Evolutionary conservation across 179 eudicot genomes (phyloP).

Genomic region (Actinidia chinensis): DNA sequence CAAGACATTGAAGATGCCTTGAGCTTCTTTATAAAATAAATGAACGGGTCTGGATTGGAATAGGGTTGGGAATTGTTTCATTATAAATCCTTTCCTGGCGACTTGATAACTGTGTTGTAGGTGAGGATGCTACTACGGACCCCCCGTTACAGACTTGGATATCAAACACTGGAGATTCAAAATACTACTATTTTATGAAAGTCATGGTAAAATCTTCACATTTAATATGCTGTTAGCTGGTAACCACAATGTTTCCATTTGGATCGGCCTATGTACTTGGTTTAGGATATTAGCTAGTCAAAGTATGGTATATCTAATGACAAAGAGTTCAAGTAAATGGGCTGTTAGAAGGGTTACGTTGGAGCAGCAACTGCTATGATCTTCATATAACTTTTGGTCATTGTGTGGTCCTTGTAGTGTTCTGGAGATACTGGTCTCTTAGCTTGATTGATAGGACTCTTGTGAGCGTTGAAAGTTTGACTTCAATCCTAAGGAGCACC

Average conservation of each 20-base stretch:
- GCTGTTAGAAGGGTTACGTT: slow-evolving; percentile 1
- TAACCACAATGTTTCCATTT: slow-evolving; percentile 98
- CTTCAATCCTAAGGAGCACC: slow-evolving; percentile 94
- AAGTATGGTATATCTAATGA: slow-evolving; percentile 90
- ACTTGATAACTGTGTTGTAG: slow-evolving; percentile 97
- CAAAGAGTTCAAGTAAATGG: slow-evolving; percentile 95
- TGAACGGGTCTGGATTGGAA: slow-evolving; percentile 92
- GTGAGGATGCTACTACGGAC: slow-evolving; percentile 70
- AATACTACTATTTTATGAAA: background rate
- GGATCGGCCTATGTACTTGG: slow-evolving; percentile 98
- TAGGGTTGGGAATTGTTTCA: slow-evolving; percentile 99
- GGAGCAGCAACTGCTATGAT: slow-evolving; percentile 15
- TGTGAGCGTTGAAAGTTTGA: slow-evolving; percentile 84
- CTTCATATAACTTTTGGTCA: slow-evolving; percentile 15
- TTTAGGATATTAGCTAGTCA: slow-evolving; percentile 99
- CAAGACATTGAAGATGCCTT: slow-evolving; percentile 92
- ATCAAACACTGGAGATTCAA: background rate
- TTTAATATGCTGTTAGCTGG: slow-evolving; percentile 45
- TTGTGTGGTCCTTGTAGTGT: slow-evolving; percentile 52
- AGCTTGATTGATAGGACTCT: slow-evolving; percentile 94
- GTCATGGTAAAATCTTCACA: background rate
- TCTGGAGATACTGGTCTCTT: slow-evolving; percentile 82
- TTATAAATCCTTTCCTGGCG: slow-evolving; percentile 88
- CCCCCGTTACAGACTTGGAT: background rate
- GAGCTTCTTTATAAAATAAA: slow-evolving; percentile 92